Evolutionary conservation across 2,329 filamentous ascomycete genomes (phyloP).

Genomic region (Phyllosticta citriasiana): DNA sequence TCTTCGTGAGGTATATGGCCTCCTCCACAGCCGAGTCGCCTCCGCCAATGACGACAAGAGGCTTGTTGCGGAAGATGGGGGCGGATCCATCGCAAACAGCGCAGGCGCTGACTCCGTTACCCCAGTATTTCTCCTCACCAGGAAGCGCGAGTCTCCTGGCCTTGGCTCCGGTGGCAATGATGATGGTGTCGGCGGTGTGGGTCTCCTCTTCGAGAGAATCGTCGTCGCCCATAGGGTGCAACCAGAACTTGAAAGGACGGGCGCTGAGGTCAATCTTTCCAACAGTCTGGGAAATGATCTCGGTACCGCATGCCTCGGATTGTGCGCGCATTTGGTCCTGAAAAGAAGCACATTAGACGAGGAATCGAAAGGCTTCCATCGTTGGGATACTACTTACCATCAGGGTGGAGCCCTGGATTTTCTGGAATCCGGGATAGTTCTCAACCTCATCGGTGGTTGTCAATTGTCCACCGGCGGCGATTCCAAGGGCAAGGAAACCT

Average conservation of each 20-base stretch:
- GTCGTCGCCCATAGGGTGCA: conserved; percentile 64
- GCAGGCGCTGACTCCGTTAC: conserved; percentile 90
- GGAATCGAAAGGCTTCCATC: neutral
- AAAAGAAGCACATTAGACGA: conserved; percentile 12
- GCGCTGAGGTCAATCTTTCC: conserved; percentile 71
- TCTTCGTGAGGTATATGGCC: conserved; percentile 95
- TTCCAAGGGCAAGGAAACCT: conserved; percentile 94
- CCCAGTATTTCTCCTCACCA: conserved; percentile 95
- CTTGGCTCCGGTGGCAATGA: conserved; percentile 91
- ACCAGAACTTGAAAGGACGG: conserved; percentile 83
- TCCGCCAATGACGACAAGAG: conserved; percentile 87
- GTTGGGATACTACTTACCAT: conserved; percentile 51
- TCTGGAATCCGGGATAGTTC: conserved; percentile 93
- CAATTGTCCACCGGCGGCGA: conserved; percentile 89
- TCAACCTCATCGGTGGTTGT: conserved; percentile 98
- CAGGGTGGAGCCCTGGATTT: conserved; percentile 75
- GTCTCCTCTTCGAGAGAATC: conserved; percentile 57
- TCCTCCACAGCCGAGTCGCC: conserved; percentile 97
- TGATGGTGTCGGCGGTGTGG: conserved; percentile 83
- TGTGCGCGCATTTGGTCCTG: conserved; percentile 85
- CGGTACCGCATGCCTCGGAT: conserved; percentile 83
- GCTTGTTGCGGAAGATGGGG: conserved; percentile 95
- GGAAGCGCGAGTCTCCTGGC: conserved; percentile 71
- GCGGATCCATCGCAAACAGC: conserved; percentile 96
- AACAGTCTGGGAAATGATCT: conserved; percentile 89